Evolutionary conservation across 805 yeast genomes (phyloP).

Genomic region (Pichia exigua): DNA sequence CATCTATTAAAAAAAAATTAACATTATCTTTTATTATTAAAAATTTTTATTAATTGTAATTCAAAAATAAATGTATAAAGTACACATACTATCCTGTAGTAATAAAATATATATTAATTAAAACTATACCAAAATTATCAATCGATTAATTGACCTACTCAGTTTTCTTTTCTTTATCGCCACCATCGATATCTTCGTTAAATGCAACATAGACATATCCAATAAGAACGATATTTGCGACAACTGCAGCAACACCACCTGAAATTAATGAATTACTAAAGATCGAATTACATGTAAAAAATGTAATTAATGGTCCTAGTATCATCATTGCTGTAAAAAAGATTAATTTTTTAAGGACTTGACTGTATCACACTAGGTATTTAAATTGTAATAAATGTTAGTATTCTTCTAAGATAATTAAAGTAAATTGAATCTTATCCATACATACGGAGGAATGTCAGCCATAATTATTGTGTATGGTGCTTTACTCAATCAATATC

Average conservation of each 20-base stretch:
- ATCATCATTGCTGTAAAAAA: conserved; percentile 75
- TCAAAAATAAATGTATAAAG: neutral
- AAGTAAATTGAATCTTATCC: too few relatives aligned
- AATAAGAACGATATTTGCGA: conserved; percentile 66
- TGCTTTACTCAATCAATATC: neutral
- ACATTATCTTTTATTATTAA: too few relatives aligned
- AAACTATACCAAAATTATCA: neutral
- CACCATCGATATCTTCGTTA: conserved; percentile 44
- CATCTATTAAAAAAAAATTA: neutral
- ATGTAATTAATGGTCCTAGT: conserved; percentile 53
- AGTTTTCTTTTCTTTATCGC: conserved; percentile 26
- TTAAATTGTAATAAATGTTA: neutral
- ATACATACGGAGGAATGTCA: conserved; percentile 31
- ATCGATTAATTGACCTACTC: neutral
- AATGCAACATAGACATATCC: conserved; percentile 71
- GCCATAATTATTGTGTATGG: conserved; percentile 20
- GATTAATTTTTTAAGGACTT: conserved; percentile 60
- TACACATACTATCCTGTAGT: neutral
- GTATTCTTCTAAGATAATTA: neutral
- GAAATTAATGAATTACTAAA: conserved; percentile 52
- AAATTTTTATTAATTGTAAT: neutral
- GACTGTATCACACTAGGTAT: conserved; percentile 25
- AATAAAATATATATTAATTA: neutral
- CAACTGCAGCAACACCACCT: conserved; percentile 74
- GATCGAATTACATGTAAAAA: conserved; percentile 35